Evolutionary conservation across 805 yeast species (phyloP).

Genomic region (Starmerella lactis-condensi): DNA sequence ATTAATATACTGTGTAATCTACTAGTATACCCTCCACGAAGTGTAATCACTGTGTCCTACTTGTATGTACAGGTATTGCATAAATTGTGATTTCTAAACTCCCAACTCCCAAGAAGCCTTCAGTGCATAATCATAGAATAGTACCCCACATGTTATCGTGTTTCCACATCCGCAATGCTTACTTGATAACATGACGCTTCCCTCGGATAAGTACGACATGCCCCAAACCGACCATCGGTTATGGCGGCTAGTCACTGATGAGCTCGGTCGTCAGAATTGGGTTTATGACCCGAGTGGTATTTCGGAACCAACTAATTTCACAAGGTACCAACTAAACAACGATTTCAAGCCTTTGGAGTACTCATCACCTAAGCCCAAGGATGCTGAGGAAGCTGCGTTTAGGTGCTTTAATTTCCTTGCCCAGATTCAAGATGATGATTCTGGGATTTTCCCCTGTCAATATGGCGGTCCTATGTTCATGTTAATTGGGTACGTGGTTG

Average conservation of each 20-base stretch:
- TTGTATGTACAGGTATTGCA: no score
- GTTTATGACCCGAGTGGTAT: conserved; percentile 31
- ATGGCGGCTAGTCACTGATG: conserved; percentile 61
- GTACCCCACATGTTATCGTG: conserved; percentile 2
- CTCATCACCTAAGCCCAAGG: conserved; percentile 16
- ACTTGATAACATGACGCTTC: conserved; percentile 8
- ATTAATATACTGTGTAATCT: no score
- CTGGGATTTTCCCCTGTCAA: conserved; percentile 82
- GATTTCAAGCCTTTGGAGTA: conserved; percentile 14
- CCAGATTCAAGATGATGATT: conserved; percentile 47
- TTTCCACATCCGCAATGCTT: background rate
- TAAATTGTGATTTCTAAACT: no score
- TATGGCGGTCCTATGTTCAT: conserved; percentile 97
- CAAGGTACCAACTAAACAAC: conserved; percentile 18
- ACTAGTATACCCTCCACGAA: no score
- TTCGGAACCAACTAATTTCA: conserved; percentile 21
- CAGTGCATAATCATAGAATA: no score
- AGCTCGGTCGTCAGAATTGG: conserved; percentile 71
- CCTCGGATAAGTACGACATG: conserved; percentile 51
- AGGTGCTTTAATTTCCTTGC: conserved; percentile 59
- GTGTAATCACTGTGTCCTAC: no score
- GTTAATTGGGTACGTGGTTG: conserved; percentile 72
- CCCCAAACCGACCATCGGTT: conserved; percentile 46
- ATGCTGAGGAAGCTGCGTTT: conserved; percentile 31
- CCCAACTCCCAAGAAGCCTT: no score